Conservation (phyloP, 106 monocot genomes). For the Chionographis japonica region DNA sequence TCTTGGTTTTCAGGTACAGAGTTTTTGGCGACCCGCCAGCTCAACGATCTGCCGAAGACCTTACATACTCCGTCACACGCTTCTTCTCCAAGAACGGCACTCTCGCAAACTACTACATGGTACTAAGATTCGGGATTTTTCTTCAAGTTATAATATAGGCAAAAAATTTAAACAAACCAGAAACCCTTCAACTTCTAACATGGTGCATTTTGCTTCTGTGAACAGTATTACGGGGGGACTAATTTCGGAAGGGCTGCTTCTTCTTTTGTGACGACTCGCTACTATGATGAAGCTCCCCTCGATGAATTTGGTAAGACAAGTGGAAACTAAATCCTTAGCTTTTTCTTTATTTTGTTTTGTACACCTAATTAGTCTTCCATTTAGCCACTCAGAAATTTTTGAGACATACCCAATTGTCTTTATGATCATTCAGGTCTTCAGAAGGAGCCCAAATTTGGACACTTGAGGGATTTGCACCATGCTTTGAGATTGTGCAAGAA, state of each 20-base stretch:
- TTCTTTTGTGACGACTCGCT: conserved; percentile 56
- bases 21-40: conserved; percentile 88
- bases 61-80: conserved; percentile 70
- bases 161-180: too few species aligned
- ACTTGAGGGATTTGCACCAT: conserved; percentile 68
- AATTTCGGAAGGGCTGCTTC: conserved; percentile 70
- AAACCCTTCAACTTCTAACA: not conserved
- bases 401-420: conserved; percentile 3
- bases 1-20: conserved; percentile 41
- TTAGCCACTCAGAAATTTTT: not conserved
- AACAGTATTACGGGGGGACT: conserved; percentile 84
- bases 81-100: conserved; percentile 91
- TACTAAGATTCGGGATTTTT: conserved; percentile 5
- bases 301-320: conserved; percentile 65
- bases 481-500: conserved; percentile 52
- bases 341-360: too few species aligned
- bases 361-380: too few species aligned
- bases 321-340: not conserved
- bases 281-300: conserved; percentile 88
- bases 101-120: conserved; percentile 87
- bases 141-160: not conserved
- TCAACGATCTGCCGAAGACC: conserved; percentile 70
- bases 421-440: conserved; percentile 35
- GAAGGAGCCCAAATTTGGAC: conserved; percentile 87
- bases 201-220: not conserved